Conservation (phyloP, 2,329 filamentous ascomycete species). For the Arthrobotrys conoides region DNA sequence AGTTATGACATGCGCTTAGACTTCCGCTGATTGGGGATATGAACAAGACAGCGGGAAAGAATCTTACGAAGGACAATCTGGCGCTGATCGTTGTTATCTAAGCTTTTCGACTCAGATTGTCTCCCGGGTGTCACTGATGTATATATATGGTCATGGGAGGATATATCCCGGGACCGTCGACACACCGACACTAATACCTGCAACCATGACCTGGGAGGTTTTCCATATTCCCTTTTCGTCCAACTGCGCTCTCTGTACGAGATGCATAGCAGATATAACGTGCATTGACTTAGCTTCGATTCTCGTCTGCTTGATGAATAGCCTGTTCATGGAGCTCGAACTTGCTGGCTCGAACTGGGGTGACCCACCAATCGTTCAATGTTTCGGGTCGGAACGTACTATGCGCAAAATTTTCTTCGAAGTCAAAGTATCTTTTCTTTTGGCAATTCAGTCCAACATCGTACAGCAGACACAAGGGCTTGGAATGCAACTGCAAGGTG, state of each 20-base stretch:
- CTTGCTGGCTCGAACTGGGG: slow-evolving; percentile 19
- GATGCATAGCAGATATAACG: slow-evolving; percentile 22
- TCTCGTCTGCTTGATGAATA: slow-evolving; percentile 14
- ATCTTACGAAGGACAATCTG: slow-evolving; percentile 58
- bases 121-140: slow-evolving; percentile 14
- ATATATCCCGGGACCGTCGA: slow-evolving; percentile 20
- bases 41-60: slow-evolving; percentile 25
- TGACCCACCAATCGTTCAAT: slow-evolving; percentile 47
- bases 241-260: slow-evolving; percentile 21
- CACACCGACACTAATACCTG: background rate
- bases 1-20: slow-evolving; percentile 49
- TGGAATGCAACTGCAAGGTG: slow-evolving; percentile 45
- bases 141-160: slow-evolving; percentile 31
- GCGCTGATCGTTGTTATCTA: slow-evolving; percentile 47
- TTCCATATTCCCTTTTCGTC: slow-evolving; percentile 10
- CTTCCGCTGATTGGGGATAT: slow-evolving; percentile 45
- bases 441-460: slow-evolving; percentile 43
- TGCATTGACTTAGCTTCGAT: slow-evolving; percentile 24
- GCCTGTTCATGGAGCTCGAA: background rate
- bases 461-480: slow-evolving; percentile 49
- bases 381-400: slow-evolving; percentile 59
- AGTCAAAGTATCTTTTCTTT: slow-evolving; percentile 34
- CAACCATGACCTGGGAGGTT: background rate
- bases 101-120: slow-evolving; percentile 9
- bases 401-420: slow-evolving; percentile 31